Conservation (phyloP, 2,329 filamentous ascomycete genomes). For the Aplosporella prunicola region DNA sequence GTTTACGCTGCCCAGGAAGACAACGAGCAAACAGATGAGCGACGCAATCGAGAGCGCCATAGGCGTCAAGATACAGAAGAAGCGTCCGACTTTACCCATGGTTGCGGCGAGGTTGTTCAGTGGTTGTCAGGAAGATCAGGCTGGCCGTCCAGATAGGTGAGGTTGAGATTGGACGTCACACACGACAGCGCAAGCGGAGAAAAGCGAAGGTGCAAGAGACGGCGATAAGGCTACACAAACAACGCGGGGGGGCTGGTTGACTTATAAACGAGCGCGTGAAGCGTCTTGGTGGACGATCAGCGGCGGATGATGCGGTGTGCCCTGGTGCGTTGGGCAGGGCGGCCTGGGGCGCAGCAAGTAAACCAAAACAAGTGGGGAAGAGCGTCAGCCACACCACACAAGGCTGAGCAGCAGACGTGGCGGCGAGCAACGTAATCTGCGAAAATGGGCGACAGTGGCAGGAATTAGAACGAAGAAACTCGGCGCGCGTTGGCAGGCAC, state of each 20-base stretch:
- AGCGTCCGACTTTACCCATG: conserved; percentile 69
- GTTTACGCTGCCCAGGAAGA: conserved; percentile 49
- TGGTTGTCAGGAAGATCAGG: background rate
- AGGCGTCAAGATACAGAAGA: conserved; percentile 79
- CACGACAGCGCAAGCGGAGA: conserved; percentile 1
- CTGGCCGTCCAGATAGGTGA: background rate
- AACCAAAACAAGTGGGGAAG: too few relatives aligned
- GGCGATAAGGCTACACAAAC: background rate
- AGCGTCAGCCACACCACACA: too few relatives aligned
- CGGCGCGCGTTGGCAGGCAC: too few relatives aligned
- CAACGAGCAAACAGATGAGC: conserved; percentile 56
- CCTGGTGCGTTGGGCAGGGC: too few relatives aligned
- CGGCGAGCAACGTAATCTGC: too few relatives aligned
- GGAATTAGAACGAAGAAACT: too few relatives aligned
- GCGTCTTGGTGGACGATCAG: too few relatives aligned
- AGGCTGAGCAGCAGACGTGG: too few relatives aligned
- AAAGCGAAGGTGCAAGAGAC: conserved; percentile 1
- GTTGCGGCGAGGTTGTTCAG: background rate
- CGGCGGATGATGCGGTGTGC: too few relatives aligned
- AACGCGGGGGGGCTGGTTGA: background rate
- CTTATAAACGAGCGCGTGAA: conserved; percentile 4
- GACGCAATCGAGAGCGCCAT: conserved; percentile 72
- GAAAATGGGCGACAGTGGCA: too few relatives aligned
- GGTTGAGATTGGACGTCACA: conserved; percentile 8
- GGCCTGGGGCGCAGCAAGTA: too few relatives aligned